Percentiles rank a stretch among this genome's conserved stretches.
phyloP scores from a whole-genome alignment of 75 land plant genomes.

The Adiantum capillusveneris region DNA sequence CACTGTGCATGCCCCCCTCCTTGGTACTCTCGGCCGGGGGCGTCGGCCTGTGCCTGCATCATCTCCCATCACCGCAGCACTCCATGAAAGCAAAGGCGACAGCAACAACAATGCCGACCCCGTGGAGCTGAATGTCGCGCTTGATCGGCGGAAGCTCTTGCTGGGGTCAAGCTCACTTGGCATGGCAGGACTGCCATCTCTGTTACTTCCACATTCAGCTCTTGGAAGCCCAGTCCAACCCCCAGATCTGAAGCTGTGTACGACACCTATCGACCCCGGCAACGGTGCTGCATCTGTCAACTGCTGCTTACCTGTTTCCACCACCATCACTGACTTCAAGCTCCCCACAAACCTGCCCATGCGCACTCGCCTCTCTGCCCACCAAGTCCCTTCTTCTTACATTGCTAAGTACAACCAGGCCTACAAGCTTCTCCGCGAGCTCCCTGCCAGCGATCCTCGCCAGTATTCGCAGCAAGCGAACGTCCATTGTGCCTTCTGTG shows the following conservation, averaged over 20 bases:
- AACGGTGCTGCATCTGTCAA: not conserved
- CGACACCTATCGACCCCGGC: not conserved
- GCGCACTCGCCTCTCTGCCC: not conserved
- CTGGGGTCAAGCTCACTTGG: too few species aligned
- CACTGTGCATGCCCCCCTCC: too few species aligned
- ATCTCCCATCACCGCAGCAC: too few species aligned
- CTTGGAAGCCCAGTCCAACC: not conserved
- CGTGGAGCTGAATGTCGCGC: too few species aligned
- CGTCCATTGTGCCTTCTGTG: conserved; percentile 33
- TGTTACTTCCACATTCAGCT: not conserved
- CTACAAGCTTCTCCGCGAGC: conserved; percentile 15
- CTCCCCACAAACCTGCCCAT: conserved; percentile 1
- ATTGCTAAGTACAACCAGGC: not conserved
- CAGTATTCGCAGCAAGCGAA: conserved; percentile 5
- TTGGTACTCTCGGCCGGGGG: too few species aligned
- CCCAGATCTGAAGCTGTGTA: not conserved
- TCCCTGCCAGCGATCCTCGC: conserved; percentile 28
- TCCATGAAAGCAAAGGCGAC: too few species aligned
- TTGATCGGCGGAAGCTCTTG: too few species aligned
- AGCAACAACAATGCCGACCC: too few species aligned
- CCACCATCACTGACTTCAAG: not conserved
- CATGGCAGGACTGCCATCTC: too few species aligned
- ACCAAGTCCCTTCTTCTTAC: not conserved
- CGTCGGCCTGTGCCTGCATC: too few species aligned
- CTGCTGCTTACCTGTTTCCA: conserved; percentile 1